Evolutionary conservation across 108 stramenopile genomes (phyloP).

Genomic region (Skeletonema costatum): DNA sequence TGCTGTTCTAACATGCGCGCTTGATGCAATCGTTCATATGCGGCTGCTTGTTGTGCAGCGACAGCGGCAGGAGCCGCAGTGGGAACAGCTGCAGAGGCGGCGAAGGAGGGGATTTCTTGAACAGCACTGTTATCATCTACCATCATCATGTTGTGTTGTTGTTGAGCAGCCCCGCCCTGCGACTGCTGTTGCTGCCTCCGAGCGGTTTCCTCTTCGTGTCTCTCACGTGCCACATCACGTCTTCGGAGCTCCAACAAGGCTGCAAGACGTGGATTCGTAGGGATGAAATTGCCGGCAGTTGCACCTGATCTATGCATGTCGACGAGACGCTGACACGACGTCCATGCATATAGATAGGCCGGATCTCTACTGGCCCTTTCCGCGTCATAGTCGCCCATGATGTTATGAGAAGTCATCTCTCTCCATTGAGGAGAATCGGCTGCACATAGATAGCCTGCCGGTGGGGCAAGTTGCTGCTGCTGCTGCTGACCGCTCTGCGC

Average conservation of each 20-base stretch:
- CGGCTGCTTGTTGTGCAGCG: neutral
- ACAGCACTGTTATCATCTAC: too few relatives aligned
- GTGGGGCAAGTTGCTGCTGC: too few relatives aligned
- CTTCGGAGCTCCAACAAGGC: neutral
- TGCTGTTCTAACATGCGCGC: neutral
- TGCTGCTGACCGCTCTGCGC: too few relatives aligned
- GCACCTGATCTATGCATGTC: neutral
- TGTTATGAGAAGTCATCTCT: neutral
- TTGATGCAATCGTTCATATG: neutral
- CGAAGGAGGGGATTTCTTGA: too few relatives aligned
- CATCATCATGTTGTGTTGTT: too few relatives aligned
- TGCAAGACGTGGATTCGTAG: neutral
- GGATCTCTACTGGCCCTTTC: neutral
- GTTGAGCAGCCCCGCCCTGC: too few relatives aligned
- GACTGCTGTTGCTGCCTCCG: neutral
- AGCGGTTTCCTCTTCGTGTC: neutral
- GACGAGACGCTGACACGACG: neutral
- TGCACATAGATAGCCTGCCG: neutral
- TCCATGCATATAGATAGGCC: neutral
- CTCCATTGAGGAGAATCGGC: neutral
- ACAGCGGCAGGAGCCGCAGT: neutral
- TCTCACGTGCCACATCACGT: neutral
- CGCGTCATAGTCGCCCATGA: neutral
- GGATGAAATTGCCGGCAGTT: neutral
- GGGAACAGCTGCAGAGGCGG: too few relatives aligned